phyloP scores from a whole-genome alignment of 768 basidiomycete genomes.

The Amanita rimosa region DNA sequence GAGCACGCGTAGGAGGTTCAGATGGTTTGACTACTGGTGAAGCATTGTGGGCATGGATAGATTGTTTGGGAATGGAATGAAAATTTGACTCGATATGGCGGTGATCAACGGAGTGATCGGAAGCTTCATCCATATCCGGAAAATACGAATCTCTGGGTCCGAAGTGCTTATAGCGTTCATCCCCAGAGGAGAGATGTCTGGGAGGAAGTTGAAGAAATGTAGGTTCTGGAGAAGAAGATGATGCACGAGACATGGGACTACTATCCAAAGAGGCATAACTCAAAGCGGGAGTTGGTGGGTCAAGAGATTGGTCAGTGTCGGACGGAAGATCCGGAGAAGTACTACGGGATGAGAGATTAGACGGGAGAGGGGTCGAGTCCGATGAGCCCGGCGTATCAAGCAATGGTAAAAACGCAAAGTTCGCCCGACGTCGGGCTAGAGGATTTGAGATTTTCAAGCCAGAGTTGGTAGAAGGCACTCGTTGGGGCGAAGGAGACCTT shows the following conservation, averaged over 20 bases:
- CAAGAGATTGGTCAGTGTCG: constrained; percentile 19
- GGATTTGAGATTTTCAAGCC: background rate
- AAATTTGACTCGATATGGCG: constrained; percentile 1
- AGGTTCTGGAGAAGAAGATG: constrained; percentile 21
- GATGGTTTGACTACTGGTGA: background rate
- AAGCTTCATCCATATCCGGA: constrained; percentile 1
- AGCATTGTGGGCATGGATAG: background rate
- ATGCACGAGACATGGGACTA: constrained; percentile 23
- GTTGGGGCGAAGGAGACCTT: background rate
- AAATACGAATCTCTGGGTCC: constrained; percentile 6
- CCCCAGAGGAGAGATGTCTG: background rate
- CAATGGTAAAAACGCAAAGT: constrained; percentile 19
- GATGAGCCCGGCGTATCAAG: constrained; percentile 20
- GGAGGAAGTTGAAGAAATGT: constrained; percentile 19
- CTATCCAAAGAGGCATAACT: constrained; percentile 26
- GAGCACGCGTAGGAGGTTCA: constrained; percentile 2
- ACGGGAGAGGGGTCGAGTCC: constrained; percentile 12
- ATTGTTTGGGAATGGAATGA: background rate
- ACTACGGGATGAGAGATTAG: constrained; percentile 10
- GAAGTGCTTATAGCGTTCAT: constrained; percentile 1
- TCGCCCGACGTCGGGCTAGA: constrained; percentile 7
- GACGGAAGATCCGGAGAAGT: constrained; percentile 13
- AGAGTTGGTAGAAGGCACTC: background rate
- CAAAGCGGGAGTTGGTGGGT: constrained; percentile 24
- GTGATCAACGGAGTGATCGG: background rate